Conservation (phyloP, 805 yeast species). For the Wickerhamomyces subpelliculosus region DNA sequence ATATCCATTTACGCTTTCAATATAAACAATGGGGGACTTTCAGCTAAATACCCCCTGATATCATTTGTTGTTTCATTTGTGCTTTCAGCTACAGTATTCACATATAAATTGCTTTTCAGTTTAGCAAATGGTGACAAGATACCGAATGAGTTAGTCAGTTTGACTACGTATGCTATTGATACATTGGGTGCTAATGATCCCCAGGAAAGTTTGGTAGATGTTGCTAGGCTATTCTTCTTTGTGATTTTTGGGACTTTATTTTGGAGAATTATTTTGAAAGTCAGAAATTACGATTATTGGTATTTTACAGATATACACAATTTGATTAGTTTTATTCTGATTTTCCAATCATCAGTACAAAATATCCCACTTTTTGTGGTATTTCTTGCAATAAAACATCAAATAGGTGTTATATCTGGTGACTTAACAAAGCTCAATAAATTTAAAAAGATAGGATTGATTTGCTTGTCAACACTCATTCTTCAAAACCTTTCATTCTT, state of each 20-base stretch:
- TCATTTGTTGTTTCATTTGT: slow-evolving; percentile 42
- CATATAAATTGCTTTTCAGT: slow-evolving; percentile 50
- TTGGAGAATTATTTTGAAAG: slow-evolving; percentile 22
- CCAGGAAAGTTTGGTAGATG: slow-evolving; percentile 24
- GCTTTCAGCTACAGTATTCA: slow-evolving; percentile 36
- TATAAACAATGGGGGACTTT: slow-evolving; percentile 19
- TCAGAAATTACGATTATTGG: slow-evolving; percentile 7
- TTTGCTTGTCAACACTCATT: slow-evolving; percentile 28
- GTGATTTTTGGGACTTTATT: slow-evolving; percentile 26
- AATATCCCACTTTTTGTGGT: slow-evolving; percentile 43
- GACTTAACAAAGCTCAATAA: neutral
- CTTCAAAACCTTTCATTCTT: slow-evolving; percentile 77
- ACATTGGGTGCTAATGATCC: slow-evolving; percentile 24
- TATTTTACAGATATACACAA: slow-evolving; percentile 31
- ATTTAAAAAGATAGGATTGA: slow-evolving; percentile 3
- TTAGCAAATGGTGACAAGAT: slow-evolving; percentile 46
- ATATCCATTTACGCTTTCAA: slow-evolving; percentile 21
- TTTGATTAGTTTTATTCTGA: slow-evolving; percentile 31
- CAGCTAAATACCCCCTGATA: slow-evolving; percentile 20
- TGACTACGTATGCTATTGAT: slow-evolving; percentile 24
- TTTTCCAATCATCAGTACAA: slow-evolving; percentile 43
- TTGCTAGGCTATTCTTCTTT: slow-evolving; percentile 28
- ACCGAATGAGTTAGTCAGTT: slow-evolving; percentile 30
- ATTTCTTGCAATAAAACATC: slow-evolving; percentile 24
- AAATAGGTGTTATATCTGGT: slow-evolving; percentile 5